A percentile compares a stretch with the other conserved stretches of the same genome.
phyloP scores from a whole-genome alignment of 2,329 filamentous ascomycete genomes.

The Arthrobotrys conoides region DNA sequence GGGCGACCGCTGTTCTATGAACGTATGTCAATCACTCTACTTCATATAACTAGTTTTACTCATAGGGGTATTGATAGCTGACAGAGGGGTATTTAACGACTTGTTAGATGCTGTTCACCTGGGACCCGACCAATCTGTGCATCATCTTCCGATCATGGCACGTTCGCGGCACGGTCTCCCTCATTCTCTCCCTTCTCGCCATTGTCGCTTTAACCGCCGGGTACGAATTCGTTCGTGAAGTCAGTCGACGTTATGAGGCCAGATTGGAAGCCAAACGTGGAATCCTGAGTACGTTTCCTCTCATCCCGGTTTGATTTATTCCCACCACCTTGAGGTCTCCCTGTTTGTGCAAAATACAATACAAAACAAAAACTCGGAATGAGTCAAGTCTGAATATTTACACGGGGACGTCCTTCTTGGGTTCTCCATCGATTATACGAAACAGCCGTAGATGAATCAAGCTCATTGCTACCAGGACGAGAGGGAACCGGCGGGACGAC shows the following conservation, averaged over 20 bases:
- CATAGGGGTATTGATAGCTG: too few species aligned
- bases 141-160: constrained; percentile 94
- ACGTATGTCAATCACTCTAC: constrained; percentile 48
- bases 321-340: constrained; percentile 39
- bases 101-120: constrained; percentile 94
- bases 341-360: constrained; percentile 3
- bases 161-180: constrained; percentile 79
- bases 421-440: constrained; percentile 11
- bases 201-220: constrained; percentile 88
- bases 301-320: too few species aligned
- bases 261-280: constrained; percentile 71
- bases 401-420: background rate
- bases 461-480: constrained; percentile 74
- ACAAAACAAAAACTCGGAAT: constrained; percentile 24
- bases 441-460: constrained; percentile 65
- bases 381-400: constrained; percentile 38
- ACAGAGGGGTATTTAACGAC: too few species aligned
- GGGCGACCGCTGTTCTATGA: constrained; percentile 63
- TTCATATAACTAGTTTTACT: too few species aligned
- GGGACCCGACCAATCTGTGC: constrained; percentile 93
- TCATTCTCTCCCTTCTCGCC: constrained; percentile 85
- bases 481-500: constrained; percentile 32
- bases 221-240: constrained; percentile 88
- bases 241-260: constrained; percentile 82
- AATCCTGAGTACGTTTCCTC: constrained; percentile 62